Conservation (phyloP, 148 eudicot species). For the Rhododendron molle region DNA sequence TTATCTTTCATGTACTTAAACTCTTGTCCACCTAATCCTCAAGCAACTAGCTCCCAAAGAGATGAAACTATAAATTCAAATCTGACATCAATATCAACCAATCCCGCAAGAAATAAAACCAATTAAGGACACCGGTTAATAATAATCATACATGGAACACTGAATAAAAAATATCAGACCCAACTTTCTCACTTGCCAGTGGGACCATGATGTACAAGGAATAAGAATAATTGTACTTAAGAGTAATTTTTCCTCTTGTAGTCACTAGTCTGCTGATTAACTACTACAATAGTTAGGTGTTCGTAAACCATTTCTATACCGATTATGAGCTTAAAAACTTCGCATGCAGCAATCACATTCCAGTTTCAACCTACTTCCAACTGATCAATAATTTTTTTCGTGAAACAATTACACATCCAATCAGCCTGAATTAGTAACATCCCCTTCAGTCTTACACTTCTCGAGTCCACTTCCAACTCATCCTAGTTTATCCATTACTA, state of each 20-base stretch:
- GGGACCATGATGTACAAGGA: background rate
- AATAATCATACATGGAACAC: background rate
- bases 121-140: background rate
- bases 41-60: background rate
- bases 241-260: background rate
- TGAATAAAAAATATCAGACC: background rate
- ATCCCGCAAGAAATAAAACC: background rate
- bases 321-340: background rate
- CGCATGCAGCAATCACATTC: background rate
- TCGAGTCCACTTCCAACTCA: background rate
- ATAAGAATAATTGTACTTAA: background rate
- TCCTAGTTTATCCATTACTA: background rate
- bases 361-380: background rate
- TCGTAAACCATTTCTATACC: background rate
- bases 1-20: background rate
- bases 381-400: background rate
- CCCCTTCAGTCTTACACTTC: background rate
- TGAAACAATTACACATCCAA: background rate
- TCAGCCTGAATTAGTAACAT: background rate
- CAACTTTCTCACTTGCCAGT: background rate
- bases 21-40: background rate
- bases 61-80: background rate
- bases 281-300: background rate
- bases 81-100: background rate
- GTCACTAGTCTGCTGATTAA: background rate